Conservation (phyloP, 1,284 basidiomycete genomes). For the Ganoderma meredithae region DNA sequence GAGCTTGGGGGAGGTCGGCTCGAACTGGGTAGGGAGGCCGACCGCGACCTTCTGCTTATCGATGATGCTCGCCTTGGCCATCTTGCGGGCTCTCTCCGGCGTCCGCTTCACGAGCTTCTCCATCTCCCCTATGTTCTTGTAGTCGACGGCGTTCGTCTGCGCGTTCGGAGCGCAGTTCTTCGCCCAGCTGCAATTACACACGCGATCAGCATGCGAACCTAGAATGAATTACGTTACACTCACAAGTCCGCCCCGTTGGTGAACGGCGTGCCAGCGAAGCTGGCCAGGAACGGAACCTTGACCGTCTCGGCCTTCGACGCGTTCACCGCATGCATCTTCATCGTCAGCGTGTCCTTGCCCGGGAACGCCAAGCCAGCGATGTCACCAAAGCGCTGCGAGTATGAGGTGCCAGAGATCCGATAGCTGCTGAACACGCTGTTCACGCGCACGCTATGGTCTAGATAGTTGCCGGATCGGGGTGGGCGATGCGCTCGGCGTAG, state of each 20-base stretch:
- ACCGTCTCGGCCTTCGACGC: conserved; percentile 57
- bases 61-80: conserved; percentile 51
- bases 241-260: conserved; percentile 61
- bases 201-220: not conserved
- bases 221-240: conserved; percentile 33
- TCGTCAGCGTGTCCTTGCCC: conserved; percentile 52
- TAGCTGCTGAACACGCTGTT: conserved; percentile 72
- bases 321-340: conserved; percentile 52
- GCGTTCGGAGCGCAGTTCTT: conserved; percentile 64
- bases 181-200: conserved; percentile 54
- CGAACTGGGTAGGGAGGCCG: conserved; percentile 56
- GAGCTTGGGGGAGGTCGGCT: conserved; percentile 55
- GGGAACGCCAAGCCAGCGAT: conserved; percentile 62
- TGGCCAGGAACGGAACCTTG: conserved; percentile 59
- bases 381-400: conserved; percentile 67
- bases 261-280: conserved; percentile 56
- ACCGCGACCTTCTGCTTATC: conserved; percentile 51
- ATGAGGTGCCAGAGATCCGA: conserved; percentile 52
- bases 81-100: conserved; percentile 32
- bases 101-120: conserved; percentile 13
- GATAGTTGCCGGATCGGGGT: conserved; percentile 64
- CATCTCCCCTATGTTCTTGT: conserved; percentile 38
- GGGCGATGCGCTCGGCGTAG: conserved; percentile 64
- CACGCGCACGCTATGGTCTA: conserved; percentile 68
- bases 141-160: conserved; percentile 63